A percentile compares a stretch with the other conserved stretches of the same genome.
These are phyloP conservation scores for Pseudognaphalium luteoalbum DNA, from an alignment of 129 eudicot genomes.

Conservation along the genomic window DNA sequence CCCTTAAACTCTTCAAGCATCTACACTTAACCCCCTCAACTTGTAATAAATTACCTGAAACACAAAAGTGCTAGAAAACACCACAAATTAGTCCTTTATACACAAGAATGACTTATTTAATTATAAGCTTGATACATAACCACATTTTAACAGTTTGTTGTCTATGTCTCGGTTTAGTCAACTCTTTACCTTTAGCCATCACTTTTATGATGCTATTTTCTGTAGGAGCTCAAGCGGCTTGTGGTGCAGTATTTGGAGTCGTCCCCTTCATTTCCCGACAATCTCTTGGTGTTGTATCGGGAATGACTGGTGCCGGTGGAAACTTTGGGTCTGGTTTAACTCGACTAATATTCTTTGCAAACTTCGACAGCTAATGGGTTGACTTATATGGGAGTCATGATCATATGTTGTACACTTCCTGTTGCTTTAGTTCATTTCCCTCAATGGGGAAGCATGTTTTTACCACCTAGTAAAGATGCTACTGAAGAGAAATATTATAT, in stretches of 20 bases:
- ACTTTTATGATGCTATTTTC: slow-evolving; percentile 50
- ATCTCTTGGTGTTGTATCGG: slow-evolving; percentile 56
- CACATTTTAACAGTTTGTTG: no score
- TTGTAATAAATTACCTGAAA: no score
- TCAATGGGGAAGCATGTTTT: slow-evolving; percentile 75
- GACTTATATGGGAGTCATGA: slow-evolving; percentile 66
- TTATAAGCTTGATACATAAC: no score
- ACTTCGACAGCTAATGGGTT: slow-evolving; percentile 53
- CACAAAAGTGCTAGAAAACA: no score
- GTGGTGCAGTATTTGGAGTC: slow-evolving; percentile 50
- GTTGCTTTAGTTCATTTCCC: slow-evolving; percentile 59
- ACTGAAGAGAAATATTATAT: slow-evolving; percentile 44
- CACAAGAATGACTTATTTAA: no score
- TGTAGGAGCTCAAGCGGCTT: slow-evolving; percentile 53
- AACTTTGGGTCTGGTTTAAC: slow-evolving; percentile 70
- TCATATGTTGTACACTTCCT: slow-evolving; percentile 53
- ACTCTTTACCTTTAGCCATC: slow-evolving; percentile 42
- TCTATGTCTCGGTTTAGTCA: slow-evolving; percentile 41
- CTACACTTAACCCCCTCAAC: no score
- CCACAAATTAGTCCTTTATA: no score
- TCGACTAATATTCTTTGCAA: slow-evolving; percentile 56
- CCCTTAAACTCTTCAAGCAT: no score
- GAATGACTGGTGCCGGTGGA: slow-evolving; percentile 47
- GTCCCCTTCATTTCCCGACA: slow-evolving; percentile 56
- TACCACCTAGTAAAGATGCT: slow-evolving; percentile 38